A percentile compares a stretch with the other conserved stretches of the same genome.
Conservation (phyloP, 2,329 filamentous ascomycete species). For the Nannizziopsis arthrosporioides region DNA sequence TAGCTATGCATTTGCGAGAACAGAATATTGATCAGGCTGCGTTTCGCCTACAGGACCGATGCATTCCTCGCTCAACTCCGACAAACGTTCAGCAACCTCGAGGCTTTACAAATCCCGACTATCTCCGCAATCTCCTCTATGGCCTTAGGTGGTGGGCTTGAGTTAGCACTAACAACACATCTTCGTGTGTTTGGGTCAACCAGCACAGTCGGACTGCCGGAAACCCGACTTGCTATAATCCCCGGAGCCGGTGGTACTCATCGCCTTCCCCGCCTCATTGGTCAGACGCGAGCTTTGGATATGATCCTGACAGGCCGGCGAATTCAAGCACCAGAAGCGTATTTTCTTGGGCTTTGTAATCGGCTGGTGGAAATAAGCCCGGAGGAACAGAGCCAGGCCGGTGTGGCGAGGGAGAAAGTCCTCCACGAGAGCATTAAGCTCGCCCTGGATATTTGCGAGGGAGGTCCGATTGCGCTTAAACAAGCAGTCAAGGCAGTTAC, state of each 20-base stretch:
- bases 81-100: constrained; percentile 59
- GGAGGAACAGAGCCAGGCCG: constrained; percentile 41
- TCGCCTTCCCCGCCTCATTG: constrained; percentile 71
- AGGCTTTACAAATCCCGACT: constrained; percentile 71
- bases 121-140: constrained; percentile 76
- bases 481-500: constrained; percentile 69
- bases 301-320: constrained; percentile 82
- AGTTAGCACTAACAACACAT: constrained; percentile 79
- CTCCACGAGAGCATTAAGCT: constrained; percentile 65
- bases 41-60: constrained; percentile 48
- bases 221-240: constrained; percentile 86
- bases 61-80: constrained; percentile 69
- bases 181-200: constrained; percentile 77
- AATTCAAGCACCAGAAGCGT: constrained; percentile 71
- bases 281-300: constrained; percentile 70
- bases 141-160: constrained; percentile 85
- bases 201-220: constrained; percentile 69
- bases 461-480: constrained; percentile 70
- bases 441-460: constrained; percentile 76
- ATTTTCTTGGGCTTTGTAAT: constrained; percentile 82
- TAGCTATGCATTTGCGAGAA: not conserved
- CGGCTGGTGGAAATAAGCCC: constrained; percentile 70
- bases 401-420: constrained; percentile 53
- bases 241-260: constrained; percentile 90
- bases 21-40: constrained; percentile 1